Percentiles rank a stretch among this genome's conserved stretches.
Evolutionary conservation across 345 rosid species (phyloP).

Genomic region (Populus tremula): DNA sequence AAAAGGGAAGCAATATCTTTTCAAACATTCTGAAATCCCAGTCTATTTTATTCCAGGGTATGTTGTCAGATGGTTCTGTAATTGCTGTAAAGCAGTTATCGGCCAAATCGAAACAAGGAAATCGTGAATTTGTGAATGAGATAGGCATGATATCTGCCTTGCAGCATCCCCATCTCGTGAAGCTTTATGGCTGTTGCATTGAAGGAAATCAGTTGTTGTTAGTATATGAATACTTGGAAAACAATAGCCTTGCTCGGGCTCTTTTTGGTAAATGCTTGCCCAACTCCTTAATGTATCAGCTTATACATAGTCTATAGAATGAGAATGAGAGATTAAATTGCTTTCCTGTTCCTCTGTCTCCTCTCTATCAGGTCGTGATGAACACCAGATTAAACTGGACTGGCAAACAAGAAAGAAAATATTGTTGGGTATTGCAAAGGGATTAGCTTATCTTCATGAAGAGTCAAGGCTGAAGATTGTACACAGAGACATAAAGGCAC

Average conservation of each 20-base stretch:
- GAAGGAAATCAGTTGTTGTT: conserved; percentile 65
- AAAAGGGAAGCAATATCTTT: neutral
- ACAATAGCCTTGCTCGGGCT: conserved; percentile 62
- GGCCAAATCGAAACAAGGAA: conserved; percentile 67
- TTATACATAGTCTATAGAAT: neutral
- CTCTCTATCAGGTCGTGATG: conserved; percentile 36
- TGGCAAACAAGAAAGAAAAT: conserved; percentile 59
- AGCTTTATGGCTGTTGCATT: conserved; percentile 57
- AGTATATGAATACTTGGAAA: conserved; percentile 62
- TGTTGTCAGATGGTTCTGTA: conserved; percentile 44
- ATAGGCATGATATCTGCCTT: conserved; percentile 73
- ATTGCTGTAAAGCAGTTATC: conserved; percentile 75
- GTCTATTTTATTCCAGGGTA: conserved; percentile 44
- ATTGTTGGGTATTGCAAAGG: conserved; percentile 49
- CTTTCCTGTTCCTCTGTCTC: neutral
- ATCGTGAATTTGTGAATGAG: conserved; percentile 63
- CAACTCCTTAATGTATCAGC: neutral
- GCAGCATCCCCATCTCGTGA: conserved; percentile 67
- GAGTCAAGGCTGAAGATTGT: conserved; percentile 72
- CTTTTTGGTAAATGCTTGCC: conserved; percentile 45
- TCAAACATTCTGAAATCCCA: conserved; percentile 2
- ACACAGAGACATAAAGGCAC: conserved; percentile 75
- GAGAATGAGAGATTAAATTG: neutral
- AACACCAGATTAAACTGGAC: conserved; percentile 42
- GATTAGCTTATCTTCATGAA: conserved; percentile 62